These are phyloP conservation scores for Clathrospora elynae DNA, from an alignment of 2,329 filamentous ascomycete genomes.

Conservation along the genomic window DNA sequence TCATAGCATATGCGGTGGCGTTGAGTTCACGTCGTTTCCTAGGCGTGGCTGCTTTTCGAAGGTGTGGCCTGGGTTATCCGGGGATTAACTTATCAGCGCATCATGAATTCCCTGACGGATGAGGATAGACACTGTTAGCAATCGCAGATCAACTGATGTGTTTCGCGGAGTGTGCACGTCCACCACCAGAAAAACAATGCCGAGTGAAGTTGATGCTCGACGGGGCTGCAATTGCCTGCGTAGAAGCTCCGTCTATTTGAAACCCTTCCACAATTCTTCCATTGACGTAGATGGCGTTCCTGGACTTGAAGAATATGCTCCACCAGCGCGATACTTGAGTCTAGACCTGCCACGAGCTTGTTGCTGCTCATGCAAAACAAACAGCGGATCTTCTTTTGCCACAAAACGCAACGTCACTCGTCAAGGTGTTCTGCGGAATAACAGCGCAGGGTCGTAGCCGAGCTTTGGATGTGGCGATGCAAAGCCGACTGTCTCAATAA, in stretches of 20 bases:
- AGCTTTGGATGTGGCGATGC: constrained; percentile 15
- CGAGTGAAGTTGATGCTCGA: background rate
- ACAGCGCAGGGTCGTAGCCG: constrained; percentile 12
- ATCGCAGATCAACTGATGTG: too few relatives aligned
- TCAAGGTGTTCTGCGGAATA: constrained; percentile 3
- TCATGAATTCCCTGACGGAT: too few relatives aligned
- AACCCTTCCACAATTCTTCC: constrained; percentile 21
- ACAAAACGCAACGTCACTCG: constrained; percentile 24
- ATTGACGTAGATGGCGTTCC: constrained; percentile 33
- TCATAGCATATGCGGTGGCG: too few relatives aligned
- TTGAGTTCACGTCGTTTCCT: too few relatives aligned
- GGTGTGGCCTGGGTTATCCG: too few relatives aligned
- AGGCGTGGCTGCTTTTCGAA: too few relatives aligned
- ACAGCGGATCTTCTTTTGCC: constrained; percentile 21
- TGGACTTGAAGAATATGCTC: constrained; percentile 1
- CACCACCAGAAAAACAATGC: too few relatives aligned
- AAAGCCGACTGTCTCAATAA: constrained; percentile 5
- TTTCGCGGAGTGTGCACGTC: too few relatives aligned
- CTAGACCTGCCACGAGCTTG: constrained; percentile 28
- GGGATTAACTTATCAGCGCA: too few relatives aligned
- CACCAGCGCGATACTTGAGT: constrained; percentile 6
- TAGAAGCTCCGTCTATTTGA: constrained; percentile 6
- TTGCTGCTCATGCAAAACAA: constrained; percentile 17
- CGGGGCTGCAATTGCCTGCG: constrained; percentile 2
- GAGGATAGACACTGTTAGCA: too few relatives aligned